A percentile compares a stretch with the other conserved stretches of the same genome.
Conservation (phyloP, 2,329 filamentous ascomycete genomes). For the Fonsecaea pugnacius region DNA sequence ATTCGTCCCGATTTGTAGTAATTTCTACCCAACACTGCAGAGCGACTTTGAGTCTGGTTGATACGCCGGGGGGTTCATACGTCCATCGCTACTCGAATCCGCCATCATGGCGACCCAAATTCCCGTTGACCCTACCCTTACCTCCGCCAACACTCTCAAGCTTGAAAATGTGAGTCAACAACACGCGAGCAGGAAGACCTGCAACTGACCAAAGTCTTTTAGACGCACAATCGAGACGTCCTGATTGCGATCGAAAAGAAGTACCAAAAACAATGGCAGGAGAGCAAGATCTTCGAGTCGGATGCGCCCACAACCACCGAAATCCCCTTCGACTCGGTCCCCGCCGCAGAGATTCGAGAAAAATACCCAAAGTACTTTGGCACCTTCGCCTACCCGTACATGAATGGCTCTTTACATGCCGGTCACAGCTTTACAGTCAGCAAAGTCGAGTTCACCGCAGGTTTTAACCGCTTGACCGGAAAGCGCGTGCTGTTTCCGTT, state of each 20-base stretch:
- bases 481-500: slow-evolving; percentile 85
- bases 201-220: slow-evolving; percentile 21
- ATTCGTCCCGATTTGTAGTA: slow-evolving; percentile 5
- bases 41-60: background rate
- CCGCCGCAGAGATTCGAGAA: slow-evolving; percentile 73
- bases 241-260: slow-evolving; percentile 85
- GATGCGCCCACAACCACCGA: slow-evolving; percentile 81
- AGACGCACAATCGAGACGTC: slow-evolving; percentile 86
- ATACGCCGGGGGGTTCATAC: background rate
- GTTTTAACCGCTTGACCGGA: slow-evolving; percentile 87
- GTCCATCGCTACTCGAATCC: background rate
- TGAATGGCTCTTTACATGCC: slow-evolving; percentile 86
- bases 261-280: slow-evolving; percentile 84
- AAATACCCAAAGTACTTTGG: slow-evolving; percentile 91
- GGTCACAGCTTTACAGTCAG: slow-evolving; percentile 90
- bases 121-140: slow-evolving; percentile 59
- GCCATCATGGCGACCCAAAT: slow-evolving; percentile 58
- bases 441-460: slow-evolving; percentile 90
- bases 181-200: slow-evolving; percentile 1
- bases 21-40: slow-evolving; percentile 4
- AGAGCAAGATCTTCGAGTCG: slow-evolving; percentile 77
- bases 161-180: slow-evolving; percentile 60
- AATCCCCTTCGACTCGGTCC: slow-evolving; percentile 73
- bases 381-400: slow-evolving; percentile 76
- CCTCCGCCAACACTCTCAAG: slow-evolving; percentile 65